A percentile compares a stretch with the other conserved stretches of the same genome.
Conservation (phyloP, 176 grass and related monocot genomes). For the Phoenix dactylifera region DNA sequence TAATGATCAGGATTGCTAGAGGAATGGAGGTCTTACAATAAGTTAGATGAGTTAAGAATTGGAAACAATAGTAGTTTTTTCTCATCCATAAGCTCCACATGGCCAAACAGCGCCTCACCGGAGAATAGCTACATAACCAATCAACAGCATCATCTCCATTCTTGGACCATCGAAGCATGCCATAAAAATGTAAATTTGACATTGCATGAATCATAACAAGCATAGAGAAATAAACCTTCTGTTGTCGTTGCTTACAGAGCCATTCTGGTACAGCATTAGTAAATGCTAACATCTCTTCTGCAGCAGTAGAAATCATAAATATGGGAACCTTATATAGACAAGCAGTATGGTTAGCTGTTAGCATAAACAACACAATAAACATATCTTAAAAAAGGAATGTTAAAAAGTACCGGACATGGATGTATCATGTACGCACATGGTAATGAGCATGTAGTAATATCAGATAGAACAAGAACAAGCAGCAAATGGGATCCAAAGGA, state of each 20-base stretch:
- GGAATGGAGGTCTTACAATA: conserved; percentile 47
- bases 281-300: conserved; percentile 50
- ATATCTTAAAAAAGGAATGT: too few relatives aligned
- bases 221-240: conserved; percentile 50
- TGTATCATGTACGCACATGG: too few relatives aligned
- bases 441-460: too few relatives aligned
- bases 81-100: conserved; percentile 66
- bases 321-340: conserved; percentile 53
- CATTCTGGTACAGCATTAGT: conserved; percentile 83
- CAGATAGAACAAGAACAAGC: too few relatives aligned
- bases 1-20: conserved; percentile 1
- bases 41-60: conserved; percentile 50
- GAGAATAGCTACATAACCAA: conserved; percentile 59
- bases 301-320: conserved; percentile 65
- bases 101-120: conserved; percentile 63
- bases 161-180: too few relatives aligned
- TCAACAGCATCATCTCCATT: not conserved
- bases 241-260: conserved; percentile 81
- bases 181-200: too few relatives aligned
- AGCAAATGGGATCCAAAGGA: too few relatives aligned
- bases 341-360: not conserved
- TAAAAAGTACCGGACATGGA: too few relatives aligned
- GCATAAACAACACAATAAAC: too few relatives aligned
- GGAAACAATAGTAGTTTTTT: conserved; percentile 46
- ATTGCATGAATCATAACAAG: not conserved